Conservation (phyloP, 2,329 filamentous ascomycete species). For the Fusarium devonianum region DNA sequence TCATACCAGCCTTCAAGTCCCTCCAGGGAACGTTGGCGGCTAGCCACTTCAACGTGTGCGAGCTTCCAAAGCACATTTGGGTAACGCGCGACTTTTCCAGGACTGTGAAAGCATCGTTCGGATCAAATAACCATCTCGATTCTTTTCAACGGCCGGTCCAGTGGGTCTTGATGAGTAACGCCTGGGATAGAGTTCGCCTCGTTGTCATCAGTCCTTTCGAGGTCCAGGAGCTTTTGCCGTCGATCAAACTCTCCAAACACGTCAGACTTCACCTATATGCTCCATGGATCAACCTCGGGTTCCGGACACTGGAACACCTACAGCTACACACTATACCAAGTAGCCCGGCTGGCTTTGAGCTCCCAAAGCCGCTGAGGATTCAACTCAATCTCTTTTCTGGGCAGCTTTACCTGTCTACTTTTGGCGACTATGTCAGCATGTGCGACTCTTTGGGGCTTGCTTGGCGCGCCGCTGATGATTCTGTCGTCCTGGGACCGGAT, state of each 20-base stretch:
- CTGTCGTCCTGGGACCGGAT: conserved; percentile 23
- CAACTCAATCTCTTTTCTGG: conserved; percentile 73
- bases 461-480: conserved; percentile 39
- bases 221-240: conserved; percentile 57
- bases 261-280: conserved; percentile 61
- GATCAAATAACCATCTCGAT: conserved; percentile 13
- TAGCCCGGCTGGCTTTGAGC: rapidly evolving
- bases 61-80: conserved; percentile 22
- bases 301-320: conserved; percentile 23
- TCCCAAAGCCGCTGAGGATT: conserved; percentile 46
- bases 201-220: conserved; percentile 64
- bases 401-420: conserved; percentile 67
- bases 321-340: conserved; percentile 29
- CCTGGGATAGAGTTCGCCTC: background rate
- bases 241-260: conserved; percentile 45
- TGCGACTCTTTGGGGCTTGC: conserved; percentile 62
- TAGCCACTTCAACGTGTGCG: conserved; percentile 4
- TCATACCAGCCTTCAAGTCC: conserved; percentile 26
- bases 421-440: conserved; percentile 59
- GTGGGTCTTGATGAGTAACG: conserved; percentile 26
- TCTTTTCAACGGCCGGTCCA: conserved; percentile 37
- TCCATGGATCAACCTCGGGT: conserved; percentile 49
- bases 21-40: conserved; percentile 31
- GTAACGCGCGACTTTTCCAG: conserved; percentile 33
- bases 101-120: conserved; percentile 7